phyloP scores from a whole-genome alignment of 2,329 filamentous ascomycete species.

The Cordyceps militaris region DNA sequence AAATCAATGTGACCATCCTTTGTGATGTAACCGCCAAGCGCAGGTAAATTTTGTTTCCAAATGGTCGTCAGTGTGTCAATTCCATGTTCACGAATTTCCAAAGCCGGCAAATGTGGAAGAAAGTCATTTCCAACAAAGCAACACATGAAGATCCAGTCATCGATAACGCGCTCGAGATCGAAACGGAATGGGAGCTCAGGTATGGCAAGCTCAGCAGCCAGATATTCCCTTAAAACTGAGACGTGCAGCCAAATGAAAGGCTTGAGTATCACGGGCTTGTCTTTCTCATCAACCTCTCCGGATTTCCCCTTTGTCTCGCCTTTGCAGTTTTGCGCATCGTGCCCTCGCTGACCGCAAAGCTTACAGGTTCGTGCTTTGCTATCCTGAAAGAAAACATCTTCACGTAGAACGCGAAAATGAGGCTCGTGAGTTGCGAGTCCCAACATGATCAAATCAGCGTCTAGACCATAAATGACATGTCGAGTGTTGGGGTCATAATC shows the following conservation, averaged over 20 bases:
- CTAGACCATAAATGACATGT: conserved; percentile 95
- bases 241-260: conserved; percentile 99
- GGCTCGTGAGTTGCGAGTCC: conserved; percentile 95
- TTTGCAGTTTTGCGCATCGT: conserved; percentile 78
- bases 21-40: conserved; percentile 93
- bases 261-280: conserved; percentile 63
- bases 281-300: conserved; percentile 76
- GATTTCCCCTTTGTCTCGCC: conserved; percentile 72
- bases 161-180: conserved; percentile 86
- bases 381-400: conserved; percentile 93
- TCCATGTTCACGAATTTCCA: conserved; percentile 94
- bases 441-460: conserved; percentile 98
- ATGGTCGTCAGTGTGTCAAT: conserved; percentile 96
- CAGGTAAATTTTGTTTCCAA: conserved; percentile 85
- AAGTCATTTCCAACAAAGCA: conserved; percentile 99
- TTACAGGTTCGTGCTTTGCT: conserved; percentile 75
- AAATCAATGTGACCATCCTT: conserved; percentile 92
- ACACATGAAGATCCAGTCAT: conserved; percentile 99
- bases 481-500: conserved; percentile 94
- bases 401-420: conserved; percentile 89
- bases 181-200: conserved; percentile 79
- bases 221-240: conserved; percentile 82
- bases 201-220: conserved; percentile 81
- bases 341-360: conserved; percentile 86
- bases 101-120: conserved; percentile 88